A percentile compares a stretch with the other conserved stretches of the same genome.
phyloP scores from a whole-genome alignment of 106 monocot species.

The Alisma plantagoaquatica region DNA sequence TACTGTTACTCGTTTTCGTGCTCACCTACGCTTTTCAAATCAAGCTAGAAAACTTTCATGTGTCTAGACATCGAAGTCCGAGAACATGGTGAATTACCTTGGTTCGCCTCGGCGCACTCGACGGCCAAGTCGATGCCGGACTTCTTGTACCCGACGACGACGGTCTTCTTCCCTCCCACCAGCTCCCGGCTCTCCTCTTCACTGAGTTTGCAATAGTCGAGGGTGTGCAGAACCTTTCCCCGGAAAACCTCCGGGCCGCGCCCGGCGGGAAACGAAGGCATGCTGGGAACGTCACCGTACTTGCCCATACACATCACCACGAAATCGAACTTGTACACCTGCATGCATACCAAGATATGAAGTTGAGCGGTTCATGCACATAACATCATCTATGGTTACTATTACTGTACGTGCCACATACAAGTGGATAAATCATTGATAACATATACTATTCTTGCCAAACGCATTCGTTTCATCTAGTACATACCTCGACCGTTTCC shows the following conservation, averaged over 20 bases:
- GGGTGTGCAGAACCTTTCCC: constrained; percentile 67
- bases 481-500: no score
- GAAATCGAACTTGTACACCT: constrained; percentile 72
- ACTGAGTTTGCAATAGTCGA: constrained; percentile 77
- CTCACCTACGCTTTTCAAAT: no score
- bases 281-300: constrained; percentile 63
- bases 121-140: constrained; percentile 74
- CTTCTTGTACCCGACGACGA: constrained; percentile 83
- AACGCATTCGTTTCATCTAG: no score
- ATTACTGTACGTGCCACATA: no score
- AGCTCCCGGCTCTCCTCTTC: constrained; percentile 30
- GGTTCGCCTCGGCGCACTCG: constrained; percentile 75
- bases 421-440: no score
- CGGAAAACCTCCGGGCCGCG: constrained; percentile 61
- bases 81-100: constrained; percentile 64
- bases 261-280: constrained; percentile 42
- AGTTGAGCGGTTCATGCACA: no score
- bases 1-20: no score
- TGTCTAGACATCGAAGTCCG: no score
- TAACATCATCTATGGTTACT: no score
- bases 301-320: constrained; percentile 89
- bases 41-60: no score
- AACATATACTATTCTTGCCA: no score
- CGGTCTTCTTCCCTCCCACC: constrained; percentile 73
- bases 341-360: no score